These are phyloP conservation scores for Tympanopsis confertula DNA, from an alignment of 2,329 filamentous ascomycete species.

Conservation along the genomic window DNA sequence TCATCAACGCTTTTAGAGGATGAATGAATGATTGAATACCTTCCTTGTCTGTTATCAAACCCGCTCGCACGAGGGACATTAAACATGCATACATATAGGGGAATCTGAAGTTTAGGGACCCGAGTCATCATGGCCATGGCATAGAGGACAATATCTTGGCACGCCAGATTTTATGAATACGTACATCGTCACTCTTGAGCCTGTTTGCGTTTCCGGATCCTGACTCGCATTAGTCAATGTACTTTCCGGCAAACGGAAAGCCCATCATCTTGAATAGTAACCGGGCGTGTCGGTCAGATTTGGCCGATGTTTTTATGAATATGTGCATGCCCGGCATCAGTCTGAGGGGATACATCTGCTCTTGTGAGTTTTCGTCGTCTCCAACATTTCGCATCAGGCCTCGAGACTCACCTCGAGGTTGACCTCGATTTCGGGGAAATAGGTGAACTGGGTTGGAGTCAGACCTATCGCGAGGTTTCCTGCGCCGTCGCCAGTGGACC, in stretches of 20 bases:
- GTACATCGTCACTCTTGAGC: no score
- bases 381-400: conserved; percentile 29
- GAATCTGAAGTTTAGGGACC: no score
- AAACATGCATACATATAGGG: no score
- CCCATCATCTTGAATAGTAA: conserved; percentile 63
- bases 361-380: no score
- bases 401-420: conserved; percentile 75
- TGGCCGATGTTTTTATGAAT: conserved; percentile 73
- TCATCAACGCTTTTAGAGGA: conserved; percentile 59
- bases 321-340: conserved; percentile 81
- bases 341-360: conserved; percentile 45
- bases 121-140: no score
- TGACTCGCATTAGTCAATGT: conserved; percentile 24
- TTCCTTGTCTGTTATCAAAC: no score
- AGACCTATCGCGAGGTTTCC: conserved; percentile 84
- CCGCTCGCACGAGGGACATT: no score
- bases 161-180: no score
- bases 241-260: conserved; percentile 72
- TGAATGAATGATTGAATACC: conserved; percentile 31
- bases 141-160: no score
- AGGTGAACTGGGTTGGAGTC: conserved; percentile 58
- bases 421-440: conserved; percentile 88
- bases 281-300: conserved; percentile 72
- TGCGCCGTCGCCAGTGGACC: conserved; percentile 67
- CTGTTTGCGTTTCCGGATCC: no score